phyloP scores from a whole-genome alignment of 2,329 filamentous ascomycete genomes.

The Botryotinia calthae region DNA sequence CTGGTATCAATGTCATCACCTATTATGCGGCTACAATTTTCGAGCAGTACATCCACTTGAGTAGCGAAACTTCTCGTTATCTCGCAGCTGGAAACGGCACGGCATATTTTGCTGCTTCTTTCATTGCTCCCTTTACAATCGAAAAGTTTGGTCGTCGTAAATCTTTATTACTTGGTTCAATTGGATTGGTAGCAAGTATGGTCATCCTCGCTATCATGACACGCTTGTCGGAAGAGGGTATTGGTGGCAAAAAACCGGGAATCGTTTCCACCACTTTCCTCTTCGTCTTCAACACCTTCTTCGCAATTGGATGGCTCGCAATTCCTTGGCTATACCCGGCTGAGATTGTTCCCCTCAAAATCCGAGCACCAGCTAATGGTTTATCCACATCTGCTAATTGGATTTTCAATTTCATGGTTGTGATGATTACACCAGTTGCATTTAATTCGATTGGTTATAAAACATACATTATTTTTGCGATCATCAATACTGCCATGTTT shows the following conservation, averaged over 20 bases:
- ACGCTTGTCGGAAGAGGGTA: constrained; percentile 40
- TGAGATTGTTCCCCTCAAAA: constrained; percentile 53
- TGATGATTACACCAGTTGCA: constrained; percentile 40
- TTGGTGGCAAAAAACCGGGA: constrained; percentile 16
- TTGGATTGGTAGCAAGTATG: constrained; percentile 61
- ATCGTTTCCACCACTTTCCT: constrained; percentile 38
- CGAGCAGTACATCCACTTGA: constrained; percentile 47
- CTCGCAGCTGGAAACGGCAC: constrained; percentile 50
- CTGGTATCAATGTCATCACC: constrained; percentile 45
- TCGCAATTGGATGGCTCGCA: constrained; percentile 50
- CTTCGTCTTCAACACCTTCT: constrained; percentile 54
- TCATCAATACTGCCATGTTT: constrained; percentile 47
- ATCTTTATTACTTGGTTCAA: constrained; percentile 68
- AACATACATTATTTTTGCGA: constrained; percentile 54
- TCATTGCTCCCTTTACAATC: constrained; percentile 43
- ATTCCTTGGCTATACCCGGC: constrained; percentile 51
- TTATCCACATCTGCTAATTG: constrained; percentile 44
- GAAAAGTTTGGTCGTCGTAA: constrained; percentile 62
- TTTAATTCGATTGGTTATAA: constrained; percentile 54
- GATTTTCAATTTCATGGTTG: constrained; percentile 53
- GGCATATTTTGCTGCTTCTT: constrained; percentile 13
- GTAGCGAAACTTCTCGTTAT: constrained; percentile 50
- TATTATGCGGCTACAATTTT: constrained; percentile 52
- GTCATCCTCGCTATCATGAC: constrained; percentile 46
- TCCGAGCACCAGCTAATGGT: constrained; percentile 57